A percentile compares a stretch with the other conserved stretches of the same genome.
These are phyloP conservation scores for Fraxinus paxiana DNA, from an alignment of 305 asterid genomes.

Conservation along the genomic window DNA sequence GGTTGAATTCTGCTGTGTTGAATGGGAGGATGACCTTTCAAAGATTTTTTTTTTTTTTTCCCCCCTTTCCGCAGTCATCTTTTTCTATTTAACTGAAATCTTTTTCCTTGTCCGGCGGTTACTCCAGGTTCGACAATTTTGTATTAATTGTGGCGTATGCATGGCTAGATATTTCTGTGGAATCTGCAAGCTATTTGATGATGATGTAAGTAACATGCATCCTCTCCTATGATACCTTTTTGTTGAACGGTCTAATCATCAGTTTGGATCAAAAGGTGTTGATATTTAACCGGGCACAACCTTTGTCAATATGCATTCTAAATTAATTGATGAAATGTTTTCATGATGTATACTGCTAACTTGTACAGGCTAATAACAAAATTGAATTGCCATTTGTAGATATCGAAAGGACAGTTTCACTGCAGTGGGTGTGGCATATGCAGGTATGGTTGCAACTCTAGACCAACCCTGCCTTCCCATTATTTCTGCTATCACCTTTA, in stretches of 20 bases:
- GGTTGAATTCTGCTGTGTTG: background rate
- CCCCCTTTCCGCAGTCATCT: background rate
- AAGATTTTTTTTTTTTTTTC: background rate
- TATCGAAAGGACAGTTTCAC: slow-evolving; percentile 69
- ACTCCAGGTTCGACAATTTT: slow-evolving; percentile 61
- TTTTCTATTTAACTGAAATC: background rate
- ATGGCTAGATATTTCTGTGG: slow-evolving; percentile 76
- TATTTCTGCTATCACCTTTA: background rate
- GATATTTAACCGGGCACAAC: background rate
- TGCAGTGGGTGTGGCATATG: slow-evolving; percentile 85
- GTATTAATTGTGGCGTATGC: slow-evolving; percentile 74
- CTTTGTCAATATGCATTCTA: background rate
- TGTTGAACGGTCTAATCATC: background rate
- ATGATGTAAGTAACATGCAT: slow-evolving; percentile 54
- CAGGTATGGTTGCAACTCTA: slow-evolving; percentile 44
- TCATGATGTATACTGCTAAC: slow-evolving; percentile 3
- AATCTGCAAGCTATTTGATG: slow-evolving; percentile 79
- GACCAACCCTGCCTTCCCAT: background rate
- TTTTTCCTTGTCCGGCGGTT: background rate
- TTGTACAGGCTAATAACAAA: background rate
- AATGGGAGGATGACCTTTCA: background rate
- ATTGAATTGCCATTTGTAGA: slow-evolving; percentile 37
- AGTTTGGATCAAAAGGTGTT: background rate
- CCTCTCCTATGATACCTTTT: background rate
- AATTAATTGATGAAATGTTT: background rate